Evolutionary conservation across 495 filamentous ascomycete genomes (phyloP).

Genomic region (Talaromyces stipitatus): DNA sequence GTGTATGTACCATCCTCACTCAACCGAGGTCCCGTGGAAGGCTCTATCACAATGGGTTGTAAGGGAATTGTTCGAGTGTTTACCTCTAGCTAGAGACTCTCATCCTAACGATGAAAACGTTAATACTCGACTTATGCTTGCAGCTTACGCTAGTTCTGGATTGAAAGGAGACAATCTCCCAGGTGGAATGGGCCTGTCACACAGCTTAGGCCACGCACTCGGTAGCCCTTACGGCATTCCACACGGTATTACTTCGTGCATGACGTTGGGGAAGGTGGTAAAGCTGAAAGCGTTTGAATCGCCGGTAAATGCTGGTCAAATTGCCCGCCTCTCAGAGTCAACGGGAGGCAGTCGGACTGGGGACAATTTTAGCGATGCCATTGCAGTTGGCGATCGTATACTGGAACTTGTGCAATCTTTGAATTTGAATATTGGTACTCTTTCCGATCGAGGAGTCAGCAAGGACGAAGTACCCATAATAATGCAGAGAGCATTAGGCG

Average conservation of each 20-base stretch:
- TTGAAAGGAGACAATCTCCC: conserved; percentile 35
- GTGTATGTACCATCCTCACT: conserved; percentile 38
- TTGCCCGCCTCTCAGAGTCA: background rate
- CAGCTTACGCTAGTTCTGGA: conserved; percentile 31
- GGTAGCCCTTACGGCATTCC: conserved; percentile 43
- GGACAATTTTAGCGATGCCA: background rate
- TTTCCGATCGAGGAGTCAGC: background rate
- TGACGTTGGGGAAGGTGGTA: background rate
- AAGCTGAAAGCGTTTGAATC: background rate
- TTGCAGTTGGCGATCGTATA: background rate
- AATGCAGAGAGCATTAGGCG: background rate
- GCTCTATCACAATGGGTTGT: conserved; percentile 28
- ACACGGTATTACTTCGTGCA: background rate
- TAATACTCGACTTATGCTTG: conserved; percentile 38
- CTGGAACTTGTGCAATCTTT: background rate
- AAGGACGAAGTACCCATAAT: background rate
- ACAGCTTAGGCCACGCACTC: conserved; percentile 40
- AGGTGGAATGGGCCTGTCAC: conserved; percentile 35
- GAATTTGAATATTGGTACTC: background rate
- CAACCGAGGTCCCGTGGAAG: conserved; percentile 36
- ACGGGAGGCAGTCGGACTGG: background rate
- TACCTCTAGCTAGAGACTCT: conserved; percentile 28
- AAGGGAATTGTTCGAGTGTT: conserved; percentile 27
- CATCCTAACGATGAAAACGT: conserved; percentile 30
- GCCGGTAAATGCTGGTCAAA: background rate